Percentiles rank a stretch among this genome's conserved stretches.
phyloP scores from a whole-genome alignment of 148 eudicot genomes.

The Rhododendron ferrugineum region DNA sequence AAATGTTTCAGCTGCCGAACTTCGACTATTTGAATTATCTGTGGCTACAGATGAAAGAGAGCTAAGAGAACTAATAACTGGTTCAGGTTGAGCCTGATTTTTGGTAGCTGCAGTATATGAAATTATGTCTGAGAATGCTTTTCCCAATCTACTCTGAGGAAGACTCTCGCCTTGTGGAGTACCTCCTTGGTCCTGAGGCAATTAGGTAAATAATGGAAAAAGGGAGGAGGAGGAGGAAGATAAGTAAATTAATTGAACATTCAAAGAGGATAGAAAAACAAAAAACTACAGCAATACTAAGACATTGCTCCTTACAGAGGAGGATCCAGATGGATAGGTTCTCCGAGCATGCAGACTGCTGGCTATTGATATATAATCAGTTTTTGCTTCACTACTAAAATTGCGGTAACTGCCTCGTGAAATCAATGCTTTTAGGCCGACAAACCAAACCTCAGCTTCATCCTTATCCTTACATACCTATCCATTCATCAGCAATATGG shows the following conservation, averaged over 20 bases:
- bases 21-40: slow-evolving; percentile 45
- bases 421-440: slow-evolving; percentile 76
- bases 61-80: slow-evolving; percentile 23
- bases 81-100: slow-evolving; percentile 34
- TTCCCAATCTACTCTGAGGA: slow-evolving; percentile 65
- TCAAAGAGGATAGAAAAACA: not conserved
- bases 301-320: slow-evolving; percentile 38
- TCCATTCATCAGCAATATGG: slow-evolving; percentile 14
- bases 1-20: slow-evolving; percentile 54
- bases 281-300: slow-evolving; percentile 5
- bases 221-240: not conserved
- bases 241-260: slow-evolving; percentile 3
- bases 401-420: slow-evolving; percentile 45
- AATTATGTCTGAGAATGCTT: slow-evolving; percentile 68
- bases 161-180: slow-evolving; percentile 30
- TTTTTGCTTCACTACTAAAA: slow-evolving; percentile 47
- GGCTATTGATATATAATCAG: slow-evolving; percentile 38
- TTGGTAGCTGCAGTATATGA: slow-evolving; percentile 49
- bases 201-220: not conserved
- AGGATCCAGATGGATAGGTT: slow-evolving; percentile 39
- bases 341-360: slow-evolving; percentile 42
- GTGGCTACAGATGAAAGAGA: slow-evolving; percentile 24
- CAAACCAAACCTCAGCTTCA: slow-evolving; percentile 95
- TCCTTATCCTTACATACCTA: slow-evolving; percentile 99
- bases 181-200: slow-evolving; percentile 54